Evolutionary conservation across 768 basidiomycete genomes (phyloP), one percentile per base, ranked within the genome.

Genomic region (Lentinula edodes): DNA sequence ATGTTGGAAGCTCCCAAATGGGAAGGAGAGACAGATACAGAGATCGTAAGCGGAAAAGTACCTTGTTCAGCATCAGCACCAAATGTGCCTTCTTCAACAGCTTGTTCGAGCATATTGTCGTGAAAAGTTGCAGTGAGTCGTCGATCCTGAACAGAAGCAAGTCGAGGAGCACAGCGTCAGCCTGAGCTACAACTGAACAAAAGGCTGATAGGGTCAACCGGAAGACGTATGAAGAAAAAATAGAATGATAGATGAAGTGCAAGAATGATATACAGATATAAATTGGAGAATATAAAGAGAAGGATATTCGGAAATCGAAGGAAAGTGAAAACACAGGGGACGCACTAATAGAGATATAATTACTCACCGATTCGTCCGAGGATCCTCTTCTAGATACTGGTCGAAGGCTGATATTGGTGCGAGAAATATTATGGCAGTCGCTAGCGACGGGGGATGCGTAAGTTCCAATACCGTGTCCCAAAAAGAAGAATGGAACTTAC

Each of bases 361-460:
- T 9, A 38, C 55, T 43, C 41, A 56, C 55, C 91, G 76, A 69
- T 93, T 93, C 52, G 87, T 87, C 63, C 83, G 81, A 5, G 85
- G 80, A 70, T 93, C 91, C 75, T 93, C 91, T 66, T 91, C 88
- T 9, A 93, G 81, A 71, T 90, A 91, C 89, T 92, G 90, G 78
- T 93, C 90, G 70, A 90, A 93, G 43, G 91, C 91, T 67, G 89
- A 90, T 64, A 93, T 87, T 43, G 91, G 91, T 55, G 90, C 91
- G 54, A 93, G 75, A 72, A 93, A 93, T 71, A 93, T 93, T 69
- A 93, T 87, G 36, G 91, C 90, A 48, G 88, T 87, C 4, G 89
- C 90, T 91, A 68, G 61, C 46, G 55, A 58, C 60, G 51, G 60
- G 41, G 53, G 46, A 62, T 39, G 58, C 61, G 52, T 58, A 36